Evolutionary conservation across 116 monocot genomes (phyloP), one percentile per base, ranked within the genome.

Genomic region (Phalaenopsis hybrid): DNA sequence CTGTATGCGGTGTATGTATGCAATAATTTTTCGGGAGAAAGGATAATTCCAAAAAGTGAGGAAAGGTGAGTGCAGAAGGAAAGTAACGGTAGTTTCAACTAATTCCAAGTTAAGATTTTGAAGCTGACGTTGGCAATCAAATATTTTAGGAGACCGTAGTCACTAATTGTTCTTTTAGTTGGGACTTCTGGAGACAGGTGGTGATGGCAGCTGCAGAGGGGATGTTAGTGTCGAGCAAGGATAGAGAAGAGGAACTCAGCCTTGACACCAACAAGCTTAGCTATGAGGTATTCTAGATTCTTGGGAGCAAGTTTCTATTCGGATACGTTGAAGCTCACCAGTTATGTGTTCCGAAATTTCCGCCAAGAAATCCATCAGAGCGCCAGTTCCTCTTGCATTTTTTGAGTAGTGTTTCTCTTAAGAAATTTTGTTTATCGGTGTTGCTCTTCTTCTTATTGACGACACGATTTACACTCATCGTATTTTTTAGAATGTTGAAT

Each of bases 221-320:
- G 78, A 82, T 88, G 88, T 78, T 79, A 67, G 81, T 87, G 79
- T 57, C 75, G 69, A 79, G 74, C 65, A 65, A n/a, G 82, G 74
- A 84, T 4, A 44, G 51, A 33, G 49, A 75, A 21, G 79, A 83
- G 50, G 86, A 85, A 70, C 85, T 85, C 69, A 88, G 80, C 83
- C 81, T 86, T 57, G 92, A 90, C 79, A 85, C 93, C 16, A 92
- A 93, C 87, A 95, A 95, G 89, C 88, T 95, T 18, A 95, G 86
- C 86, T 93, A 95, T 85, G 95, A 95, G 85, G 93, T 95, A 76
- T 95, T 95, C 81, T 95, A 93, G 81, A 93, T 95, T 25, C 87
- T 96, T 49, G 93, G 93, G 78, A 90, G 89, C 90, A 96, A 96
- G 86, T 96, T 96, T 83, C 89, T 93, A 23, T 96, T 96, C 51